Base-by-base conservation (phyloP, 2,329 filamentous ascomycete genomes). In the Penicillium sp. region DNA sequence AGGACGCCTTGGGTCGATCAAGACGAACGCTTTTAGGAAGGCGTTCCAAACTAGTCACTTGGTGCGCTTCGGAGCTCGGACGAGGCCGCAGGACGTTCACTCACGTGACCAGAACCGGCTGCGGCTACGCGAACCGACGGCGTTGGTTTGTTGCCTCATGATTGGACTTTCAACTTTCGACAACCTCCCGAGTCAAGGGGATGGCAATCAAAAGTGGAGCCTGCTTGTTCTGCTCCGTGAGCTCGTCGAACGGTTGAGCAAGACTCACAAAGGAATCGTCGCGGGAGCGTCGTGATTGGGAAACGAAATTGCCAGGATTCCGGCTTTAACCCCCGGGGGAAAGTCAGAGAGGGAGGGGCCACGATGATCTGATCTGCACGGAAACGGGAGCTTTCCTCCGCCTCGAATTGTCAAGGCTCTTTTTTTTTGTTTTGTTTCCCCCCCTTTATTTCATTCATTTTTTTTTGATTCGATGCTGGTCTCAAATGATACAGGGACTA, bases 311-410 rank as follows among this genome's bases (percentile, higher is more conserved):
- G 29, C 29, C 25, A 29, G 34, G 39, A 34, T 32, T 45, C 33
- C 41, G 38, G 11, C 12, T 28, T 34, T 47, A 49, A 47, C 49
- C 39, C 51, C 41, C 44, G 18, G 51, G 42, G 29, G 18, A 18
- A 18, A 32, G 29, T 1, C 8, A 8, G 29, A 32, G 8, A 32
- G 29, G 11, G 29, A 32, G 29, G 29, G 47, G 47, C 43, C 51
- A 47, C 49, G 52, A 51, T 58, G 55, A 59, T 57, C 55, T 46
- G 55, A 59, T 59, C 57, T 59, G 54, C 55, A 58, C 54, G 48
- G 54, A 52, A 51, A 48, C 50, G 56, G 52, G 52, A 54, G 46
- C 47, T 51, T 45, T 49, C 50, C 39, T 18, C 41, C 50, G 49
- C 36, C 37, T 8, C 5, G 11, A 32, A 3, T 32, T 41, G 47